These are phyloP conservation scores for Aspergillus sparsus DNA, from an alignment of 495 filamentous ascomycete species.

Conservation along the genomic window DNA sequence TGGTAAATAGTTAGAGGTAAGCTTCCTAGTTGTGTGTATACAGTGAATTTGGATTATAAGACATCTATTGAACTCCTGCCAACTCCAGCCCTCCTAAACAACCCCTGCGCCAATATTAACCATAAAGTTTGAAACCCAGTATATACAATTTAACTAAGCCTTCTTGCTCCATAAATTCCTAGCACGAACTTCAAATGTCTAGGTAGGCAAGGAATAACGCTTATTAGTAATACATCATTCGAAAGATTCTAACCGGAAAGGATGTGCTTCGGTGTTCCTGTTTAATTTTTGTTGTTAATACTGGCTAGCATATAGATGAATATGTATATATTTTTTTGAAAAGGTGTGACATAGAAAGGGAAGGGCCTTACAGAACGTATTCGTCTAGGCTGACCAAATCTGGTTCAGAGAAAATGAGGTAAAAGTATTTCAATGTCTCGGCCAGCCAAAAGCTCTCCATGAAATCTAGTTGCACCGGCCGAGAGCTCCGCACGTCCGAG, in stretches of 20 bases:
- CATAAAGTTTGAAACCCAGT: too few relatives aligned
- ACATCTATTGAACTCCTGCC: too few relatives aligned
- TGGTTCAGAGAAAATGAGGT: slow-evolving; percentile 77
- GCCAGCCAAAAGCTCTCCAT: slow-evolving; percentile 66
- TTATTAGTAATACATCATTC: background rate
- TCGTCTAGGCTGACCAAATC: slow-evolving; percentile 68
- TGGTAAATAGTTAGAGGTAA: too few relatives aligned
- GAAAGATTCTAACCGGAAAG: slow-evolving; percentile 54
- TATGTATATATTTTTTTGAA: background rate
- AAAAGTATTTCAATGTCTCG: slow-evolving; percentile 94
- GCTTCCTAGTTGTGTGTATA: too few relatives aligned
- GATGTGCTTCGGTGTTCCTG: slow-evolving; percentile 77
- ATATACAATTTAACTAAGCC: too few relatives aligned
- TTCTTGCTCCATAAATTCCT: too few relatives aligned
- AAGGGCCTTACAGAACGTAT: slow-evolving; percentile 57
- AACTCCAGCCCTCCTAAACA: too few relatives aligned
- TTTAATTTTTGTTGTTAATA: slow-evolving; percentile 13
- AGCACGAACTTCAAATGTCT: too few relatives aligned
- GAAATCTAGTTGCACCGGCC: slow-evolving; percentile 41
- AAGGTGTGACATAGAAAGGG: background rate
- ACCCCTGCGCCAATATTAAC: too few relatives aligned
- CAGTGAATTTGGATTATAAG: too few relatives aligned
- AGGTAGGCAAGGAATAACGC: too few relatives aligned
- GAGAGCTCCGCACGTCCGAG: slow-evolving; percentile 50
- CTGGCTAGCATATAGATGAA: background rate